phyloP scores from a whole-genome alignment of 306 rosid genomes.

The Ammopiptanthus mongolicus region DNA sequence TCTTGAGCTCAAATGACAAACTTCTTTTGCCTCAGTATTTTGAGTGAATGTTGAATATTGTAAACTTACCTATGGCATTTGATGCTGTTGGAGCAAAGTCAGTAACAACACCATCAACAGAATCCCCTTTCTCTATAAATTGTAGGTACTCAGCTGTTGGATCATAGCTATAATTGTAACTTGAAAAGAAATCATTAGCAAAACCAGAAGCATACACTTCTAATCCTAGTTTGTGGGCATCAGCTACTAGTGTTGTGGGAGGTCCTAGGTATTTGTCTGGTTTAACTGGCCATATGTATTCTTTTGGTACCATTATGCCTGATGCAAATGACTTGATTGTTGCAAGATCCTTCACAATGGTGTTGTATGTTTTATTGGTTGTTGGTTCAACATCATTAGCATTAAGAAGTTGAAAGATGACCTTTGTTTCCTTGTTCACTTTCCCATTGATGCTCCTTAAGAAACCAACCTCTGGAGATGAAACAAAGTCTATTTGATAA shows the following conservation, averaged over 20 bases:
- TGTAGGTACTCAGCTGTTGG: conserved; percentile 69
- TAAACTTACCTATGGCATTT: conserved; percentile 66
- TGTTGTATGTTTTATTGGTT: conserved; percentile 44
- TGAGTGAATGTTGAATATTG: neutral
- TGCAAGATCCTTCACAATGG: conserved; percentile 46
- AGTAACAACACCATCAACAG: conserved; percentile 78
- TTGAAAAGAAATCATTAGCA: conserved; percentile 50
- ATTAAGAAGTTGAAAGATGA: conserved; percentile 56
- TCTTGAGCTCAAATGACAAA: neutral
- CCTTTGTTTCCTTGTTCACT: conserved; percentile 40
- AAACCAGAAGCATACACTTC: conserved; percentile 86
- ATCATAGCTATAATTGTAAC: conserved; percentile 65
- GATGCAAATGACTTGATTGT: conserved; percentile 60
- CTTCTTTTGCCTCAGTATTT: neutral
- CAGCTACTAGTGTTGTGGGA: conserved; percentile 56
- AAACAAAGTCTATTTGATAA: conserved; percentile 38
- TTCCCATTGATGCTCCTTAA: conserved; percentile 48
- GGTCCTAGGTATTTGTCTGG: conserved; percentile 44
- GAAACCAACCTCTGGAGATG: conserved; percentile 73
- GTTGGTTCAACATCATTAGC: conserved; percentile 48
- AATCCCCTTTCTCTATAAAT: conserved; percentile 46
- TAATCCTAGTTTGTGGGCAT: conserved; percentile 78
- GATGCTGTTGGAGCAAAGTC: conserved; percentile 79
- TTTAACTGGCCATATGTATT: conserved; percentile 54
- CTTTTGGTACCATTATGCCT: conserved; percentile 82